phyloP scores from a whole-genome alignment of 1,284 basidiomycete species.

The Coniferiporia weirii region DNA sequence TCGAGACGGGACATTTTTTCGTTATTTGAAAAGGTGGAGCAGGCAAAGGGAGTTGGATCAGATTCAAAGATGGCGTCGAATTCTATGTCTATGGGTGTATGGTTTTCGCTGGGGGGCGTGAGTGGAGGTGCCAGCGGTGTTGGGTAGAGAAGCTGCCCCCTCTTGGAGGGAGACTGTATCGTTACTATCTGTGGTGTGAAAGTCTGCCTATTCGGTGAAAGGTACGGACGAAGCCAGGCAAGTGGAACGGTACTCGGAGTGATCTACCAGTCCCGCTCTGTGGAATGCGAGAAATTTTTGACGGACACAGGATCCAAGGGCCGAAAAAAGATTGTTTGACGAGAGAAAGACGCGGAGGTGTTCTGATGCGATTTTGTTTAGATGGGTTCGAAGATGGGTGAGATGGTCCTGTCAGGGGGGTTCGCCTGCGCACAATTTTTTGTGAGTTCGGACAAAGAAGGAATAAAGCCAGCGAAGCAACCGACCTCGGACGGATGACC shows the following conservation, averaged over 20 bases:
- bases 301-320: conserved; percentile 38
- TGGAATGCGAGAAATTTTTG: conserved; percentile 53
- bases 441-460: conserved; percentile 8
- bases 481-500: conserved; percentile 73
- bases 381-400: conserved; percentile 18
- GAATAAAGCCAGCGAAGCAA: conserved; percentile 18
- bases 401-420: conserved; percentile 62
- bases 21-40: conserved; percentile 19
- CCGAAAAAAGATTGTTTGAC: background rate
- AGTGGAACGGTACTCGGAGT: conserved; percentile 53
- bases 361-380: conserved; percentile 11
- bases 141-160: conserved; percentile 16
- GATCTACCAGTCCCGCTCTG: conserved; percentile 60
- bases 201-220: conserved; percentile 70
- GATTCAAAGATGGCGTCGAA: conserved; percentile 4
- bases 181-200: conserved; percentile 15
- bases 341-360: conserved; percentile 9
- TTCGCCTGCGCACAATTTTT: conserved; percentile 49
- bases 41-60: background rate
- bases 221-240: conserved; percentile 50
- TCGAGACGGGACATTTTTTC: conserved; percentile 56
- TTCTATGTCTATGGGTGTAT: conserved; percentile 10
- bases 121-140: conserved; percentile 18
- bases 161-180: background rate
- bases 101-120: conserved; percentile 13